Evolutionary conservation across 495 filamentous ascomycete species (phyloP), one percentile per base, ranked within the genome.

Genomic region (Podospora comata): DNA sequence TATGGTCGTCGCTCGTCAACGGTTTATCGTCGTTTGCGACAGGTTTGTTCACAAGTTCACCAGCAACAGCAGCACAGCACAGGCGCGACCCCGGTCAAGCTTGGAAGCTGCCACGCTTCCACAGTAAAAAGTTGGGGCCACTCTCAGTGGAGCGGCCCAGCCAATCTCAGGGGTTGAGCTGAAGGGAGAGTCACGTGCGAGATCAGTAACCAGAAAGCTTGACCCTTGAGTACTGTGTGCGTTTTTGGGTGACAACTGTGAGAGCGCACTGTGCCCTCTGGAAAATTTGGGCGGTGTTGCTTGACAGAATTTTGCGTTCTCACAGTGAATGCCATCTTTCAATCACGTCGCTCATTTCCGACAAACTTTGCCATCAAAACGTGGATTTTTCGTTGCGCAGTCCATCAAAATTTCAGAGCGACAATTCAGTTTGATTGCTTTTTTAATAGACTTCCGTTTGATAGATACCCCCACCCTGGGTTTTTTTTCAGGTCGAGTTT

Each of bases 91-190:
- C 63, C n/a, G 64, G 65, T 66, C 66, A 63, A 68, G 63, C 58
- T 67, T 69, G 64, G 69, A 82, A 81, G 77, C 76, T 81, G 81
- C 81, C 81, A 83, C 81, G 81, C 39, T 48, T 82, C 79, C 79
- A 23, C 23, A 77, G 71, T 48, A 73, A 78, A 81, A 81, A 78
- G 74, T 61, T 66, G 67, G 61, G 66, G 34, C 68, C 75, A 32
- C 30, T 32, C 23, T 16, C 39, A 48, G 39, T 16, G 39, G 39
- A 48, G 39, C 39, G 30, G 3, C 39, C 39, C 39, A 48, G 39
- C 39, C 39, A 48, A 48, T 48, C 39, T 48, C 39, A 76, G 72
- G 76, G 72, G 69, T 71, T 59, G 32, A 48, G 30, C 7, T 69
- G 20, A 4, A 54, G 16, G 20, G 18, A 63, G 30, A 63, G 70